Evolutionary conservation across 169 alveolate species (phyloP), one percentile per base, ranked within the genome.

Genomic region (Plasmodium fragile): DNA sequence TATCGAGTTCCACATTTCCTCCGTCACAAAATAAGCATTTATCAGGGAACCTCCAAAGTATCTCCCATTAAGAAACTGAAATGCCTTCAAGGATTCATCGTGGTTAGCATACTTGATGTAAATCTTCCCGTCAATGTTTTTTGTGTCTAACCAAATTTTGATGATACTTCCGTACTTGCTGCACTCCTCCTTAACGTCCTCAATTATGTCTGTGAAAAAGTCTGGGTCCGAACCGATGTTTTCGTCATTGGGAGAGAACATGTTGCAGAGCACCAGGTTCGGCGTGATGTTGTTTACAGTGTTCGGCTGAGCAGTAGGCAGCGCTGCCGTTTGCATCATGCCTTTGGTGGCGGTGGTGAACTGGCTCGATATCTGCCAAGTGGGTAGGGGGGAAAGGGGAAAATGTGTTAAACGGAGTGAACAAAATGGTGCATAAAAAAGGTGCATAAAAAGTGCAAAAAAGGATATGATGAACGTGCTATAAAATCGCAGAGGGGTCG

Each of bases 151-250:
- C 96, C 95, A 97, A 18, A 97, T 98, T 69, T 91, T 92, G 52
- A 93, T 79, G 30, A 98, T 96, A 39, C 94, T 94, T 1, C 99
- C 99, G 96, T 97, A 96, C 82, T 97, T 98, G 32, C 81, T 93
- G 85, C 99, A 98, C 92, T 98, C 99, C 69, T 95, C 98, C 82
- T 81, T 95, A 55, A 97, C 99, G 85, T 98, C 99, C n/a, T 96
- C 98, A 82, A 92, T 93, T 70, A 98, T 95, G 41, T 98, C 99
- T 18, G 82, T 96, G 81, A 97, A 96, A 90, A 97, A 95, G 70
- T 94, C 94, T 2, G 98, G 97, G 32, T 95, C 97, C 28, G 90
- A 95, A 7, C 96, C 96, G 45, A 85, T 95, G 45, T 80, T 45
- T 39, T 93, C 92, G 71, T 97, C 98, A 84, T 96, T 83, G 18